These are phyloP conservation scores for Trichosporon sp. DNA, from an alignment of 1,284 basidiomycete species.

Conservation along the genomic window DNA sequence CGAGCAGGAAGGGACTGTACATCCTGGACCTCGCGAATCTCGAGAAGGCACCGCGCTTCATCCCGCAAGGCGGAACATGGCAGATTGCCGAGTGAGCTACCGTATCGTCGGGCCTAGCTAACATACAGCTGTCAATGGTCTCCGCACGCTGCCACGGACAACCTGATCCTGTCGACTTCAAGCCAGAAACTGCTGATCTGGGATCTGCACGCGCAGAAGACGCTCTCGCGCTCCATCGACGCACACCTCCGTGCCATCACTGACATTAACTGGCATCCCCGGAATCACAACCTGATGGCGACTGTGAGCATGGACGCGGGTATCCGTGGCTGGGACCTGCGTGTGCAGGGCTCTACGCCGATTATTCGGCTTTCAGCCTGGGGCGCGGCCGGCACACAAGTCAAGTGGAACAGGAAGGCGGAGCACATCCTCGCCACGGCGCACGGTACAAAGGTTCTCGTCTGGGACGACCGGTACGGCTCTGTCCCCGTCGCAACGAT, in stretches of 20 bases:
- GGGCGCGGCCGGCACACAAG: constrained; percentile 68
- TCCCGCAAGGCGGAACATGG: constrained; percentile 95
- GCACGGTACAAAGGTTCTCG: constrained; percentile 67
- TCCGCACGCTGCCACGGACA: constrained; percentile 77
- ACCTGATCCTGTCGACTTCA: constrained; percentile 93
- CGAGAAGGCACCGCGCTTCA: constrained; percentile 81
- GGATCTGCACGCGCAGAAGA: constrained; percentile 72
- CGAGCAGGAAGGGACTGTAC: constrained; percentile 86
- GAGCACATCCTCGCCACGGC: constrained; percentile 82
- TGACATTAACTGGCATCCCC: constrained; percentile 93
- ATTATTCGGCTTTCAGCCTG: constrained; percentile 57
- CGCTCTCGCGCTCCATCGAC: constrained; percentile 77
- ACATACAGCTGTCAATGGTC: constrained; percentile 78
- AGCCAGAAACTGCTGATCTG: constrained; percentile 95
- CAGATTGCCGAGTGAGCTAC: constrained; percentile 74
- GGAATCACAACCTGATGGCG: constrained; percentile 68
- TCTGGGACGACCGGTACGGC: constrained; percentile 68
- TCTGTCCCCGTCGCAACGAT: constrained; percentile 77
- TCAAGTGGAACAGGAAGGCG: constrained; percentile 91
- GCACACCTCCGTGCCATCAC: constrained; percentile 91
- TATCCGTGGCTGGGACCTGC: constrained; percentile 74
- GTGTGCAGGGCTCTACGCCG: constrained; percentile 48
- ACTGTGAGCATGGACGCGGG: constrained; percentile 60
- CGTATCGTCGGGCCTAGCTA: neutral
- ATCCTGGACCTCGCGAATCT: constrained; percentile 92